A percentile compares a stretch with the other conserved stretches of the same genome.
Evolutionary conservation across 768 basidiomycete genomes (phyloP).

Genomic region (Termitomyces sp.): DNA sequence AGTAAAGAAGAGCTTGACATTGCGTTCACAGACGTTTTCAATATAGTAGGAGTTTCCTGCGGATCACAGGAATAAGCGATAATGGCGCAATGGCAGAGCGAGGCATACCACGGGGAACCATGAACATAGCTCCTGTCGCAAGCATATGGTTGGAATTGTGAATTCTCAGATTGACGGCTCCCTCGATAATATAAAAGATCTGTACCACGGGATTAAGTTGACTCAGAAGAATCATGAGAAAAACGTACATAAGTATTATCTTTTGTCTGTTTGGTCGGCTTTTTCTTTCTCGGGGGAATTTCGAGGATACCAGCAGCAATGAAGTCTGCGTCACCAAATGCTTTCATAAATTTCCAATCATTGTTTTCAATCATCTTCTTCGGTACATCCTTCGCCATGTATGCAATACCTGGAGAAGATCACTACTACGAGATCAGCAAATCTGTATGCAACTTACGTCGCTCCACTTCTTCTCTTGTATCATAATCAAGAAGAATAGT

Average conservation of each 20-base stretch:
- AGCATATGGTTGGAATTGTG: slow-evolving; percentile 77
- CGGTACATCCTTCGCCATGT: neutral
- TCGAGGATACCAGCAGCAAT: slow-evolving; percentile 87
- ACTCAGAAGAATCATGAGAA: neutral
- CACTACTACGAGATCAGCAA: neutral
- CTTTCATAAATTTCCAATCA: slow-evolving; percentile 81
- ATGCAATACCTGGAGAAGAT: slow-evolving; percentile 19
- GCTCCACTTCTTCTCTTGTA: slow-evolving; percentile 51
- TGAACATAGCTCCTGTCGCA: slow-evolving; percentile 45
- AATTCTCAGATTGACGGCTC: slow-evolving; percentile 82
- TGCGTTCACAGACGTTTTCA: slow-evolving; percentile 78
- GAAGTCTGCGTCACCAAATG: slow-evolving; percentile 89
- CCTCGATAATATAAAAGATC: slow-evolving; percentile 73
- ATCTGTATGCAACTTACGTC: slow-evolving; percentile 53
- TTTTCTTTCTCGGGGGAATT: slow-evolving; percentile 72
- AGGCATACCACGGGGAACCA: slow-evolving; percentile 40
- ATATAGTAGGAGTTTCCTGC: slow-evolving; percentile 64
- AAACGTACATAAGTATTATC: slow-evolving; percentile 69
- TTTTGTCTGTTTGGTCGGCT: slow-evolving; percentile 85
- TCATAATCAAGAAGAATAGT: slow-evolving; percentile 68
- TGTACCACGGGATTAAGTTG: slow-evolving; percentile 4
- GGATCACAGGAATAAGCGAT: neutral
- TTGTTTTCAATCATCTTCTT: neutral
- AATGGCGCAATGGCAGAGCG: too few relatives aligned
- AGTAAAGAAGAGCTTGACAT: slow-evolving; percentile 85